Conservation (phyloP, 192 early-diverging fungal species). For the Lobosporangium transversale region DNA sequence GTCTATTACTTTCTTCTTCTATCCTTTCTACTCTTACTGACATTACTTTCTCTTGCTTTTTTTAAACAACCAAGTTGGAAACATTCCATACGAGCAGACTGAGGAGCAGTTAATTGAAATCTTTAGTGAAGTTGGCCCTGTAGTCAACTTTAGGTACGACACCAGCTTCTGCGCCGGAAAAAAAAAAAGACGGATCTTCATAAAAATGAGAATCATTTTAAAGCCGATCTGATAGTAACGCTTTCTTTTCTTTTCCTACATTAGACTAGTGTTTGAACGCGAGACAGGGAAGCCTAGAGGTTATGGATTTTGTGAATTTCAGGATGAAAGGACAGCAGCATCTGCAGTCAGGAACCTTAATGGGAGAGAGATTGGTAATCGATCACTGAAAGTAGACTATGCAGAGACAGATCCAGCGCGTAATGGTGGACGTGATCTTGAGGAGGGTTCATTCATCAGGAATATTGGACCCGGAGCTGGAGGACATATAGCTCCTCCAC, state of each 20-base stretch:
- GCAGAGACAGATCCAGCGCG: conserved; percentile 79
- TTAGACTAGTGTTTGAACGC: conserved; percentile 89
- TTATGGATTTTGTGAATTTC: conserved; percentile 94
- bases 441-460: conserved; percentile 30
- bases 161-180: not conserved
- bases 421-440: conserved; percentile 22
- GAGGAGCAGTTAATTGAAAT: conserved; percentile 94
- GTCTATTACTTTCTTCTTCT: no score
- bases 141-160: conserved; percentile 71
- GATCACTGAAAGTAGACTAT: conserved; percentile 91
- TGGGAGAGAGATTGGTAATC: conserved; percentile 88
- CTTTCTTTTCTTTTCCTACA: not conserved
- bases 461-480: conserved; percentile 24
- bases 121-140: conserved; percentile 93
- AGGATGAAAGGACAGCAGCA: conserved; percentile 91
- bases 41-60: no score
- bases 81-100: conserved; percentile 89
- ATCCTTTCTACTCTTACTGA: no score
- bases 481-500: conserved; percentile 16
- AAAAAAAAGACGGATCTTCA: no score
- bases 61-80: conserved; percentile 78
- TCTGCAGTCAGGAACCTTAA: conserved; percentile 95
- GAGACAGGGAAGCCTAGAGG: conserved; percentile 90
- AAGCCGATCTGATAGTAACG: no score
- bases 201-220: no score